Base-by-base conservation (phyloP, 345 rosid species). In the Eucalyptus sp. region DNA sequence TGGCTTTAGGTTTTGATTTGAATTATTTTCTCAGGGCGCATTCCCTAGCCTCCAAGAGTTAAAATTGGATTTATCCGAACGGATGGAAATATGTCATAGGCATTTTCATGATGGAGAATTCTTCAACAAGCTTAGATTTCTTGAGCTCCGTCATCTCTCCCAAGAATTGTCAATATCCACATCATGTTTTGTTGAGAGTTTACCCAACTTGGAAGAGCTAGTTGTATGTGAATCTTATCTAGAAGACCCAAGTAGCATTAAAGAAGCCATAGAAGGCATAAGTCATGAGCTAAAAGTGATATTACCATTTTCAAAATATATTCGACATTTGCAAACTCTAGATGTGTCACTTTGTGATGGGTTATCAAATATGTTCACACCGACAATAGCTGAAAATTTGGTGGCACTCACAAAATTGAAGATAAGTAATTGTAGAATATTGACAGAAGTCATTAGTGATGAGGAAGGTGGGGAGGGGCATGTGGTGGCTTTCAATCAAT, bases 231-330 rank as follows among this genome's bases (percentile, higher is more conserved):
- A 49, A 49, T 49, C 50, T 49, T 49, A 49, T 49, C 6, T 49
- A 0, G 6, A 49, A 49, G 50, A 13, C 15, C 27, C 24, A 8
- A 2, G 9, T 7, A 54, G 60, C 79, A 66, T 3, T 4, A n/a
- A 13, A 17, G 71, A 7, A n/a, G 43, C 22, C 79, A 31, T 15
- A 15, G 43, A 66, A 7, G 22, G 43, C 43, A 0, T 3, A n/a
- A 15, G 11, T 64, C 76, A 14, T 1, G 41, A 64, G 41, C 10
- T 4, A 15, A 64, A 64, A 66, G 41, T 66, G 4, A 3, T 3
- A 8, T 66, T 2, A 66, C 6, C 43, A 22, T 66, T 31, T 15
- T 2, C 54, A 51, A 51, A 20, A 1, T 51, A 13, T 51, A 1
- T 51, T 51, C 54, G 1, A 1, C 8, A 14, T 51, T 0, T 50